These are phyloP conservation scores for Pholiota adiposa DNA, from an alignment of 1,284 basidiomycete genomes.

Conservation along the genomic window DNA sequence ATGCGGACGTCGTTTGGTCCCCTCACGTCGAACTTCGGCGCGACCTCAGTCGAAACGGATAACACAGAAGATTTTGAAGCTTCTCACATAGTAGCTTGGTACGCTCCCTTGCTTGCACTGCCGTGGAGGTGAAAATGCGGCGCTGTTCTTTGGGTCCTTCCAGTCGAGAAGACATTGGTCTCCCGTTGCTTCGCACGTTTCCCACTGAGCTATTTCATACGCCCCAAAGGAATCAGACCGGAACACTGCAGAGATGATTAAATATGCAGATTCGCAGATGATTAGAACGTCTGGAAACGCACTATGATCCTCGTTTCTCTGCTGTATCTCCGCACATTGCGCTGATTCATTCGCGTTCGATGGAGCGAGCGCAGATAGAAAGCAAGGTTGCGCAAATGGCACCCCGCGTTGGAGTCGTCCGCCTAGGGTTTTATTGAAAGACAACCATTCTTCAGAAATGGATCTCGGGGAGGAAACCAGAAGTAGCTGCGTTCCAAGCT, in stretches of 20 bases:
- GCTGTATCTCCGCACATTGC: constrained; percentile 16
- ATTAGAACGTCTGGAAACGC: neutral
- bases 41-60: neutral
- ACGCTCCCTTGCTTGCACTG: constrained; percentile 44
- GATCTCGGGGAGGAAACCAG: neutral
- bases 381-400: constrained; percentile 24
- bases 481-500: neutral
- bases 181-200: constrained; percentile 40
- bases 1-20: constrained; percentile 41
- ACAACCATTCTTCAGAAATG: constrained; percentile 12
- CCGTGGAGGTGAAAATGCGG: constrained; percentile 29
- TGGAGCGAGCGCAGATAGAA: constrained; percentile 5
- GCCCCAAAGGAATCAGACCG: constrained; percentile 24
- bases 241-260: constrained; percentile 12
- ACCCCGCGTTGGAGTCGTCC: constrained; percentile 16
- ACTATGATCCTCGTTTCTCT: constrained; percentile 19
- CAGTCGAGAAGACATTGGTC: constrained; percentile 41
- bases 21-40: constrained; percentile 46
- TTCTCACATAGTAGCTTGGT: constrained; percentile 41
- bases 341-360: constrained; percentile 6
- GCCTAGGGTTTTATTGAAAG: constrained; percentile 16
- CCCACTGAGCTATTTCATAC: constrained; percentile 45
- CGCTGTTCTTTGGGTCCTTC: constrained; percentile 27
- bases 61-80: too few species aligned
- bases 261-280: neutral